phyloP scores from a whole-genome alignment of 192 early-diverging fungal genomes.

The Entrophospora sp. region DNA sequence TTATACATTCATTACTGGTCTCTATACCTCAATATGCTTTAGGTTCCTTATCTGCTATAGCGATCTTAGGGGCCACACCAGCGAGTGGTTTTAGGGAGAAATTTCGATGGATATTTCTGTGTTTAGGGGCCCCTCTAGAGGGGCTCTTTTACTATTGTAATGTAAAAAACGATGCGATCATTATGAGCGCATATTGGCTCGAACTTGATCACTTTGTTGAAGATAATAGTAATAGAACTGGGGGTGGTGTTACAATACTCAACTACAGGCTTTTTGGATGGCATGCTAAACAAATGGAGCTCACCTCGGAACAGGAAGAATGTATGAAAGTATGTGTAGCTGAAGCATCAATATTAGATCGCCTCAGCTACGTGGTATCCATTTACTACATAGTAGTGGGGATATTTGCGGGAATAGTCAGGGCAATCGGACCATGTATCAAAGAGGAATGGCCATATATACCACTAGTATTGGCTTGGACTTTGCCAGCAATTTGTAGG shows the following conservation, averaged over 20 bases:
- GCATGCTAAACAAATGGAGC: background rate
- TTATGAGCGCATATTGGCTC: too few species aligned
- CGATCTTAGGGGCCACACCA: too few species aligned
- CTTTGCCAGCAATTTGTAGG: background rate
- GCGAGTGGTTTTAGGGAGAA: too few species aligned
- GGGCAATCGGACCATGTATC: background rate
- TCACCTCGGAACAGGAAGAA: background rate
- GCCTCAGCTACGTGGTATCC: background rate
- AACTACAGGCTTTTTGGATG: background rate
- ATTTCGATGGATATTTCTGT: background rate
- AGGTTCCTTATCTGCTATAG: background rate
- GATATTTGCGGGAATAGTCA: slow-evolving; percentile 2
- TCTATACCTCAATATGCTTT: background rate
- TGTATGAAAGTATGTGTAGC: background rate
- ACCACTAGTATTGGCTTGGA: background rate
- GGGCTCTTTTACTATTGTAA: background rate
- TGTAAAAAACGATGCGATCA: background rate
- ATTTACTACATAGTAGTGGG: background rate
- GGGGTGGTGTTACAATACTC: background rate
- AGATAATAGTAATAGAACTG: too few species aligned
- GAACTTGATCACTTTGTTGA: too few species aligned
- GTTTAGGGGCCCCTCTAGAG: background rate
- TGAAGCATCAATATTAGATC: background rate
- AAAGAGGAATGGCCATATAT: slow-evolving; percentile 4
- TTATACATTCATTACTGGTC: background rate